These are phyloP conservation scores for Hypoxylon sp. DNA, from an alignment of 2,329 filamentous ascomycete genomes.

Conservation along the genomic window DNA sequence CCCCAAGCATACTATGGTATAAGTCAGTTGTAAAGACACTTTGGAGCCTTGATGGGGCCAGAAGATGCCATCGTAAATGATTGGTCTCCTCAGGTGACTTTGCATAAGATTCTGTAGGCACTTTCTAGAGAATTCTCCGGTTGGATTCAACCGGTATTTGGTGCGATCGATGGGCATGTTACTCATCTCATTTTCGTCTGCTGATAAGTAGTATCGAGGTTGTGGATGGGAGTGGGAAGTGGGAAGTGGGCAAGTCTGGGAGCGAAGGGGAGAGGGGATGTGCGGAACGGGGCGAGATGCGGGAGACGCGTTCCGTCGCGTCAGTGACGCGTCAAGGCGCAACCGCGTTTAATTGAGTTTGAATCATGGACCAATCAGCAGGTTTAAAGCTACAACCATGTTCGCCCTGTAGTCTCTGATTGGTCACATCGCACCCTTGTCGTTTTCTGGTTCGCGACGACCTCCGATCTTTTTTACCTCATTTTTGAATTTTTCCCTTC, in stretches of 20 bases:
- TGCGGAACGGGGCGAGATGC: conserved; percentile 14
- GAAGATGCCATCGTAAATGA: conserved; percentile 8
- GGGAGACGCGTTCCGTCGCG: conserved; percentile 44
- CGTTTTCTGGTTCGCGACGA: conserved; percentile 33
- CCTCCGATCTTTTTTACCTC: conserved; percentile 32
- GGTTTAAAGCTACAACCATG: conserved; percentile 9
- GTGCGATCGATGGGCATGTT: conserved; percentile 32
- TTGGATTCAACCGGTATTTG: conserved; percentile 41
- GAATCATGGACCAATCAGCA: conserved; percentile 39
- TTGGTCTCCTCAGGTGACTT: conserved; percentile 28
- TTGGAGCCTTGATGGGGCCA: conserved; percentile 3
- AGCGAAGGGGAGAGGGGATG: conserved; percentile 15
- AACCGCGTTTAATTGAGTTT: conserved; percentile 46
- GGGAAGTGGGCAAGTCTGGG: conserved; percentile 3
- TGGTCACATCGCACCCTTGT: conserved; percentile 11
- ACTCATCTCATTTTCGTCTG: conserved; percentile 21
- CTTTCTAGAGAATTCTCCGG: conserved; percentile 42
- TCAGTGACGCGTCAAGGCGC: conserved; percentile 40
- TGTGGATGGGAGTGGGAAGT: conserved; percentile 11
- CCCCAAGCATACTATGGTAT: background rate
- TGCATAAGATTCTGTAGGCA: conserved; percentile 37
- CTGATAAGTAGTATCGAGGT: conserved; percentile 17
- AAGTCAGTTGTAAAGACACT: conserved; percentile 15
- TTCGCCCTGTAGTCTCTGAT: conserved; percentile 34
- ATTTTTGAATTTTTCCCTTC: conserved; percentile 1